Conservation (phyloP, 805 yeast species). For the Candida golubevii region DNA sequence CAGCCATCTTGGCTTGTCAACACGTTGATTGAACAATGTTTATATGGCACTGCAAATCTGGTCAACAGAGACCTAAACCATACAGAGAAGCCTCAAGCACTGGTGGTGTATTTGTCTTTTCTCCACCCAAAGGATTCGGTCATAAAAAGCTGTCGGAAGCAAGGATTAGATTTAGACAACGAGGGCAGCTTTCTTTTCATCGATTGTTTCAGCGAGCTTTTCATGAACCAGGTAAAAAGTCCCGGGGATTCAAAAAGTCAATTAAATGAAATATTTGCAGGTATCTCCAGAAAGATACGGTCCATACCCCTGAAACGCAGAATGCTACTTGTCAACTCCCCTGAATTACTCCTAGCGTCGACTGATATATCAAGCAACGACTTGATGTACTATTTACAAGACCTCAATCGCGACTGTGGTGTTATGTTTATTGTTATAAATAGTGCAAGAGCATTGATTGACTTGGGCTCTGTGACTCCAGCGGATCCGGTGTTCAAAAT, state of each 20-base stretch:
- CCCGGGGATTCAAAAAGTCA: constrained; percentile 18
- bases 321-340: constrained; percentile 42
- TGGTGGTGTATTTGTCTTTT: constrained; percentile 35
- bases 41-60: constrained; percentile 45
- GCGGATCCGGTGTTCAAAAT: constrained; percentile 37
- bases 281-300: constrained; percentile 11
- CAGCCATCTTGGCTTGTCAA: constrained; percentile 61
- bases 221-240: constrained; percentile 27
- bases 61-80: constrained; percentile 28
- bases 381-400: constrained; percentile 27
- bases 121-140: constrained; percentile 30
- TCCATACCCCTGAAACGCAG: constrained; percentile 10
- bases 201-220: constrained; percentile 47
- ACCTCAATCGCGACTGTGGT: constrained; percentile 29
- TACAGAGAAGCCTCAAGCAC: constrained; percentile 18
- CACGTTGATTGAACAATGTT: constrained; percentile 49
- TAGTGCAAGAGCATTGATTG: constrained; percentile 35
- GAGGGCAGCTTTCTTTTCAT: constrained; percentile 30
- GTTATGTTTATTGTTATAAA: constrained; percentile 35
- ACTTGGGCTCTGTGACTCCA: constrained; percentile 20
- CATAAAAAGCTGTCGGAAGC: constrained; percentile 33
- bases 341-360: constrained; percentile 44
- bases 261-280: constrained; percentile 17
- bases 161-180: constrained; percentile 32
- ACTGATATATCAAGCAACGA: constrained; percentile 35